Percentiles rank a stretch among this genome's conserved stretches.
Conservation (phyloP, 139 green algal genomes). For the Trebouxia sp. region DNA sequence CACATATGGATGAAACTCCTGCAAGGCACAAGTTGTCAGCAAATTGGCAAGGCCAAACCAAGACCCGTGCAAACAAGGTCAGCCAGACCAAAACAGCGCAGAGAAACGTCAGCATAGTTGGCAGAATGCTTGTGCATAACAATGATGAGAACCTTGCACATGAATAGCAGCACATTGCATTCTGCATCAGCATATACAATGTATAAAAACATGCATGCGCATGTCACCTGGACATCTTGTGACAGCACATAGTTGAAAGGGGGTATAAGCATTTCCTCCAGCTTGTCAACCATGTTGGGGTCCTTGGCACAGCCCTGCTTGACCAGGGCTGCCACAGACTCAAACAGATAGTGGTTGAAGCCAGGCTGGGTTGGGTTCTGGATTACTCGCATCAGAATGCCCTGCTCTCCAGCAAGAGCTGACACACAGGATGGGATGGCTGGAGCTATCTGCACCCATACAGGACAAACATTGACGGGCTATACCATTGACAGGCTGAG, state of each 20-base stretch:
- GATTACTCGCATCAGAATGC: slow-evolving; percentile 80
- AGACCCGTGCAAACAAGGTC: too few relatives aligned
- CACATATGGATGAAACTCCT: slow-evolving; percentile 73
- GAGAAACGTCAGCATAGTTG: too few relatives aligned
- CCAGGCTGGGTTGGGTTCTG: slow-evolving; percentile 92
- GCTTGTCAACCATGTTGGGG: slow-evolving; percentile 42
- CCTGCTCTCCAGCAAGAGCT: slow-evolving; percentile 58
- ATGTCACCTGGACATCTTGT: slow-evolving; percentile 74
- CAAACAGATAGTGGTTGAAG: slow-evolving; percentile 99
- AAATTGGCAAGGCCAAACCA: too few relatives aligned
- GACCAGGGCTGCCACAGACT: slow-evolving; percentile 91
- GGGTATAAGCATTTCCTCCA: slow-evolving; percentile 87
- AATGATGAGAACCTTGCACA: too few relatives aligned
- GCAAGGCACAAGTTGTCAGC: slow-evolving; percentile 26
- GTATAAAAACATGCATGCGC: neutral
- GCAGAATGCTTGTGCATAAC: too few relatives aligned
- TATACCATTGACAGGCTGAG: too few relatives aligned
- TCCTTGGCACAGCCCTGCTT: slow-evolving; percentile 33
- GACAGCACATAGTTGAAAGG: slow-evolving; percentile 90
- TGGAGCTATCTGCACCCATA: slow-evolving; percentile 49
- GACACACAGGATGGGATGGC: slow-evolving; percentile 48
- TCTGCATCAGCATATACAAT: neutral
- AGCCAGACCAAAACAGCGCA: neutral
- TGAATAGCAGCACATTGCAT: neutral
- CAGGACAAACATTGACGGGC: neutral